phyloP scores from a whole-genome alignment of 1,284 basidiomycete genomes.

The Wallemia ichthyophaga region DNA sequence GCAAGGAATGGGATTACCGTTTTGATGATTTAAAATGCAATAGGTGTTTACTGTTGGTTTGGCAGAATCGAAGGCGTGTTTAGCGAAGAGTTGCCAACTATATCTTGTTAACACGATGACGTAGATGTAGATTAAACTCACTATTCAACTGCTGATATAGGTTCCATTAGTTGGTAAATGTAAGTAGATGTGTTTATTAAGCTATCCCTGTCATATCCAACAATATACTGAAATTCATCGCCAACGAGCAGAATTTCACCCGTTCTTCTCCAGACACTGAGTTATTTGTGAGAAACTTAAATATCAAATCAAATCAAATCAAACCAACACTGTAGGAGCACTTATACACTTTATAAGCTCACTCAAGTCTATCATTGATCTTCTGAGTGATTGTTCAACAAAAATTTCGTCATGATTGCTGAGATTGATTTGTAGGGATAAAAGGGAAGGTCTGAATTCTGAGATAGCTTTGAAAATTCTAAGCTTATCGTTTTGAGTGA shows the following conservation, averaged over 20 bases:
- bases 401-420: background rate
- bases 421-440: background rate
- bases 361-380: background rate
- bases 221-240: background rate
- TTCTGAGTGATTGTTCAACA: background rate
- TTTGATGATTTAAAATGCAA: background rate
- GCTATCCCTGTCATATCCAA: background rate
- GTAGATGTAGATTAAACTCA: background rate
- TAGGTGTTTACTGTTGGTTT: background rate
- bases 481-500: background rate
- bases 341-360: background rate
- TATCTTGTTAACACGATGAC: background rate
- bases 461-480: background rate
- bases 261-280: background rate
- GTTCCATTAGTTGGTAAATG: background rate
- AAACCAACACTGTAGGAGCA: background rate
- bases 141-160: background rate
- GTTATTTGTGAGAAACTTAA: background rate
- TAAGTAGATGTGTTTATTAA: background rate
- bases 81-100: background rate
- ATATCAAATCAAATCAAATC: background rate
- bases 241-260: background rate
- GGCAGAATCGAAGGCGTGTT: background rate
- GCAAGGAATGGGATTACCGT: background rate
- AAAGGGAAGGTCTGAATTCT: background rate